Base-by-base conservation (phyloP, 768 basidiomycete species). In the Kwoniella pini region DNA sequence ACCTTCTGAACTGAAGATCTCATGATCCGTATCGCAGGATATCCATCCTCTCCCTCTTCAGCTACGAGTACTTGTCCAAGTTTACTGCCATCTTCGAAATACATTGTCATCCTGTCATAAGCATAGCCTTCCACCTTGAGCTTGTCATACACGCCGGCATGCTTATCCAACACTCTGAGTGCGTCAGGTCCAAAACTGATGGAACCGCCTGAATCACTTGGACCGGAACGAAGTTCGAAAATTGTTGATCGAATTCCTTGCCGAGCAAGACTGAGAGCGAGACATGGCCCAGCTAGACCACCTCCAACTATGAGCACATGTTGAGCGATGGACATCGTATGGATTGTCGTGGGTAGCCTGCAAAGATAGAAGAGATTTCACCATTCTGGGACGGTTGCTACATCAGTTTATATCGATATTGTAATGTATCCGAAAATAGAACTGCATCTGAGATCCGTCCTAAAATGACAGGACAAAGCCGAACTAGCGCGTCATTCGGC, bases 181-280 rank as follows among this genome's bases (percentile, higher is more conserved):
- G 61, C 70, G 33, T 63, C 56, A 3, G 68, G 65, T 13, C 31
- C 62, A 17, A 72, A 51, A 17, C 38, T 62, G 43, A 72, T 67
- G 26, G 62, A 63, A 2, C 65, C 68, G 2, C 70, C 70, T 26
- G 49, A 44, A 6, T 66, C 64, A 22, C 51, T 40, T 5, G 27
- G 49, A 13, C 40, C 40, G 0, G 10, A 4, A 2, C 68, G 68
- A 11, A 66, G 27, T 52, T 72, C 70, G 44, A 67, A 61, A 33
- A 72, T 50, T 22, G 70, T 72, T 12, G 64, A 64, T 1, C 56
- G 39, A 17, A 72, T 67, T 6, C 36, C 31, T 15, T 28, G 63
- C 9, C 48, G 42, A 4, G 68, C 68, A 4, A 72, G 57, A 26
- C 58, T 19, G 3, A 69, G 31, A 10, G 70, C 68, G 15, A 71